A percentile compares a stretch with the other conserved stretches of the same genome.
phyloP scores from a whole-genome alignment of 192 early-diverging fungal genomes.

The Linderina pennispora region DNA sequence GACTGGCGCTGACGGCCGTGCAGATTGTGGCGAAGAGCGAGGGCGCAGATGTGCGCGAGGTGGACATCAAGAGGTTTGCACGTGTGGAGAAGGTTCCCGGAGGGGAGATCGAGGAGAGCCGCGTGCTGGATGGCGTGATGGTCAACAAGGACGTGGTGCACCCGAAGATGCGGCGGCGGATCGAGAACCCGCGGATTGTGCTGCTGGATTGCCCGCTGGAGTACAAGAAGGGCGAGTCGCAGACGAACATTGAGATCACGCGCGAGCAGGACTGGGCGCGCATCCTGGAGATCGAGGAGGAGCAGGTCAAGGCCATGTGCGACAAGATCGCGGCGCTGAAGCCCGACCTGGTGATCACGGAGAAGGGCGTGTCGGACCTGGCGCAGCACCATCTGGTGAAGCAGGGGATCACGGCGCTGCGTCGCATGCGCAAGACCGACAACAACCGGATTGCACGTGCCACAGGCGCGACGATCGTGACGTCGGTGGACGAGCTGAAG shows the following conservation, averaged over 20 bases:
- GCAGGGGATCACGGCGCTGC: conserved; percentile 95
- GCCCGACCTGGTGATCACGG: conserved; percentile 97
- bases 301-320: conserved; percentile 95
- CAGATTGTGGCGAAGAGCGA: conserved; percentile 56
- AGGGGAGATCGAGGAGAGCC: conserved; percentile 93
- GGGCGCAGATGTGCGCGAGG: conserved; percentile 69
- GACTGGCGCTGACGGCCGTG: conserved; percentile 93
- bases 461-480: conserved; percentile 93
- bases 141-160: conserved; percentile 99
- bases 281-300: conserved; percentile 97
- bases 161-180: conserved; percentile 91
- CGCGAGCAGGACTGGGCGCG: conserved; percentile 96
- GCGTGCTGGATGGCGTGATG: conserved; percentile 96
- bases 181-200: conserved; percentile 94
- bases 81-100: conserved; percentile 98
- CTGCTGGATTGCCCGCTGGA: conserved; percentile 98
- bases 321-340: conserved; percentile 94
- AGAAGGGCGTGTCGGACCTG: conserved; percentile 98
- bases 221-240: conserved; percentile 99
- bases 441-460: conserved; percentile 99
- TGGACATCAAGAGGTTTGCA: conserved; percentile 98
- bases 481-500: conserved; percentile 94
- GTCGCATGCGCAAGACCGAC: conserved; percentile 97
- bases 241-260: conserved; percentile 97
- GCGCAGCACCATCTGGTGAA: conserved; percentile 99